phyloP scores from a whole-genome alignment of 306 rosid genomes.

The Glycine latifolia region DNA sequence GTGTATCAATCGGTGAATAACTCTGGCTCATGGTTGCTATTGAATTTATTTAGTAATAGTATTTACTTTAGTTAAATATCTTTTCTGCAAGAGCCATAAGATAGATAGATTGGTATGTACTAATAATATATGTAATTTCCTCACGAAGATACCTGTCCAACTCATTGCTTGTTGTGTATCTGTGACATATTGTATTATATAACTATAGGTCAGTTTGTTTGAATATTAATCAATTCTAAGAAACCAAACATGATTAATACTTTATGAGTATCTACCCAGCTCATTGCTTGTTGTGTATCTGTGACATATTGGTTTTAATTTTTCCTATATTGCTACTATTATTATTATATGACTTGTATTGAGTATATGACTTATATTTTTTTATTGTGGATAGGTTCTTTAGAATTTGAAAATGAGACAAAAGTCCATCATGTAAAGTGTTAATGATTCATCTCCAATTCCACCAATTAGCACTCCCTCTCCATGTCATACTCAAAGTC shows the following conservation, averaged over 20 bases:
- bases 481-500: too few relatives aligned
- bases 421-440: too few relatives aligned
- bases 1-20: background rate
- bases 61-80: background rate
- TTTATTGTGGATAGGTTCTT: too few relatives aligned
- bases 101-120: background rate
- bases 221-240: background rate
- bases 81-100: background rate
- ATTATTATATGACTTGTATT: too few relatives aligned
- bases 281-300: too few relatives aligned
- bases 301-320: too few relatives aligned
- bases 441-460: too few relatives aligned
- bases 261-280: too few relatives aligned
- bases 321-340: too few relatives aligned
- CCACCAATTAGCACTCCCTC: too few relatives aligned
- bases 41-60: background rate
- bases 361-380: too few relatives aligned
- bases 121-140: background rate
- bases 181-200: background rate
- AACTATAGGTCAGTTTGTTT: background rate
- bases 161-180: slow-evolving; percentile 23
- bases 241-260: background rate
- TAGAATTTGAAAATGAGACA: too few relatives aligned
- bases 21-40: background rate
- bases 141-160: slow-evolving; percentile 18